Conservation (phyloP, 257 asterid species). For the Solanum appendiculatum region DNA sequence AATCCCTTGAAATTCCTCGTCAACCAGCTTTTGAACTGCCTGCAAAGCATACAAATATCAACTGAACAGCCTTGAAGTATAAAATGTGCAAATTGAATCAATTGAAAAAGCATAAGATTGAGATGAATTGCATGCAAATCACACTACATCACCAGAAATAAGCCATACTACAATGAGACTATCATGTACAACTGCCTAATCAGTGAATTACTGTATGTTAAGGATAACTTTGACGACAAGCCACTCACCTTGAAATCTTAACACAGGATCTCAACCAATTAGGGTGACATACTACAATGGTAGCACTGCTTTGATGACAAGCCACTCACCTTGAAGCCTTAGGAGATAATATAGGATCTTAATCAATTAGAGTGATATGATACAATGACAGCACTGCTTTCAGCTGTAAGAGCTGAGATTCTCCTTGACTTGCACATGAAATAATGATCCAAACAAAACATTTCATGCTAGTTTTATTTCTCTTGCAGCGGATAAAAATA, state of each 20-base stretch:
- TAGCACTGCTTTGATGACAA: background rate
- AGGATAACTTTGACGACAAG: background rate
- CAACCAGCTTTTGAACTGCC: constrained; percentile 88
- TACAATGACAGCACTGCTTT: background rate
- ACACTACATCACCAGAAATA: background rate
- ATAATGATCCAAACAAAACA: background rate
- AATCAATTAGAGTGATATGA: background rate
- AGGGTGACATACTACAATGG: background rate
- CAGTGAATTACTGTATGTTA: background rate
- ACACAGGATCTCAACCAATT: background rate
- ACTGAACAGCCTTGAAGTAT: background rate
- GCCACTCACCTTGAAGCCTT: background rate
- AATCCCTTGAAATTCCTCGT: constrained; percentile 92
- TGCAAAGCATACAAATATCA: constrained; percentile 14
- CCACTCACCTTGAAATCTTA: background rate
- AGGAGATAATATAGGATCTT: background rate
- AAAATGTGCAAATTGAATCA: background rate
- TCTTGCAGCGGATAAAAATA: background rate
- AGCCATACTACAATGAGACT: background rate
- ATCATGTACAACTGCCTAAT: background rate
- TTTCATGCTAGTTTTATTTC: background rate
- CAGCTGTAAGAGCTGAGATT: background rate
- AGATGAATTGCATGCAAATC: background rate
- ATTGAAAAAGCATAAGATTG: background rate
- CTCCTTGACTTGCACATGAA: background rate